phyloP scores from a whole-genome alignment of 805 yeast species.

The Candida adriatica region DNA sequence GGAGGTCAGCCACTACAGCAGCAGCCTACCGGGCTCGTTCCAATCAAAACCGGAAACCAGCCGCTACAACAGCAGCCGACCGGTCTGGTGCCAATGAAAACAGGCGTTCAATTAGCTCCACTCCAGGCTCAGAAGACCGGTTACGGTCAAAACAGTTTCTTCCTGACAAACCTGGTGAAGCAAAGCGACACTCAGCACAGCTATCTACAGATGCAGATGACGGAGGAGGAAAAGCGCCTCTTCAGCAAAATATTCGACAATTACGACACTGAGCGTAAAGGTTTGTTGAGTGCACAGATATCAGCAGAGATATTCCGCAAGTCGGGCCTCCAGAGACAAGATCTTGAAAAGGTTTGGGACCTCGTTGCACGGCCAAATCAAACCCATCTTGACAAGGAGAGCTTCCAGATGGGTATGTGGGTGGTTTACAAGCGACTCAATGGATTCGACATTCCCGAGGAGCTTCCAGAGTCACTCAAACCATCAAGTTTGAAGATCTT shows the following conservation, averaged over 20 bases:
- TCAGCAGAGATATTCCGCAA: constrained; percentile 86
- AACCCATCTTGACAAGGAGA: constrained; percentile 85
- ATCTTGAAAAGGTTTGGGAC: constrained; percentile 87
- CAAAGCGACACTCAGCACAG: constrained; percentile 40
- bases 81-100: constrained; percentile 32
- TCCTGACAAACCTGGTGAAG: constrained; percentile 51
- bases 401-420: constrained; percentile 97
- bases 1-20: constrained; percentile 24
- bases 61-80: constrained; percentile 49
- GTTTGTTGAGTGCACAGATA: constrained; percentile 72
- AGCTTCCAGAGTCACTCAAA: constrained; percentile 81
- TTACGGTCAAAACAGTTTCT: constrained; percentile 35
- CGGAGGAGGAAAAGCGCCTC: constrained; percentile 75
- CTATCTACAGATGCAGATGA: constrained; percentile 39
- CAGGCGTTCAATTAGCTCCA: constrained; percentile 21
- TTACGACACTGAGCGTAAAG: constrained; percentile 71
- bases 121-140: constrained; percentile 38
- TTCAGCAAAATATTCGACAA: constrained; percentile 87
- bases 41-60: constrained; percentile 32
- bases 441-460: constrained; percentile 73
- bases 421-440: constrained; percentile 83
- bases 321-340: constrained; percentile 83
- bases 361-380: constrained; percentile 77
- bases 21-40: constrained; percentile 53
- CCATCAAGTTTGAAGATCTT: constrained; percentile 82